Conservation (phyloP, 2,329 filamentous ascomycete species). For the Massarina eburnea region DNA sequence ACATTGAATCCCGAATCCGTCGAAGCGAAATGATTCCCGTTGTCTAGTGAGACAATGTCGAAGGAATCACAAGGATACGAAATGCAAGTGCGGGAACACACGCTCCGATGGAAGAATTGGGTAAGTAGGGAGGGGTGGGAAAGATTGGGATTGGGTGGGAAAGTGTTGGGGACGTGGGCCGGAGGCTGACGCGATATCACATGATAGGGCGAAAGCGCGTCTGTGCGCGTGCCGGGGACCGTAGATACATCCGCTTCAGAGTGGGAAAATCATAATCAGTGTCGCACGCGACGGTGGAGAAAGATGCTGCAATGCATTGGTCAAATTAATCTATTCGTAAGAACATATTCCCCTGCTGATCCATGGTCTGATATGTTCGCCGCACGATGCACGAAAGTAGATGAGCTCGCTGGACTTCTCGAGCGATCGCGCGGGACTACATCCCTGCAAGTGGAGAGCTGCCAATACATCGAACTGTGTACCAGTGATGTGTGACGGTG, state of each 20-base stretch:
- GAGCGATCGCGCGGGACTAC: background rate
- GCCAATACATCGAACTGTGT: conserved; percentile 2
- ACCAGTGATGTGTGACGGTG: conserved; percentile 11
- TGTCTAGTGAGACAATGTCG: background rate
- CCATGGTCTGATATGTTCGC: background rate
- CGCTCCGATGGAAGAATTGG: conserved; percentile 4
- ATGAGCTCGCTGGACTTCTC: background rate
- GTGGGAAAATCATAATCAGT: too few relatives aligned
- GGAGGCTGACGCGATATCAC: conserved; percentile 32
- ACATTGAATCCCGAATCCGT: background rate
- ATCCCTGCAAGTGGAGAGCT: background rate
- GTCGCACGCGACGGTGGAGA: background rate
- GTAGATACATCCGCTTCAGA: too few relatives aligned
- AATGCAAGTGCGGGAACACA: conserved; percentile 10
- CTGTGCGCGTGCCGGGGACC: conserved; percentile 15
- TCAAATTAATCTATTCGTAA: background rate
- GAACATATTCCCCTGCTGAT: background rate
- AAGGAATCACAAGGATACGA: conserved; percentile 1
- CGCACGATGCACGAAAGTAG: background rate
- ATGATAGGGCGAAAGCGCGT: conserved; percentile 32
- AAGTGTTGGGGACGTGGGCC: conserved; percentile 5
- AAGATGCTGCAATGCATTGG: background rate
- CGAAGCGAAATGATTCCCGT: background rate
- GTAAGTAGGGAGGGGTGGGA: conserved; percentile 5
- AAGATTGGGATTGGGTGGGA: conserved; percentile 4